Evolutionary conservation across 495 filamentous ascomycete genomes (phyloP).

Genomic region (Parathielavia hyrcaniae): DNA sequence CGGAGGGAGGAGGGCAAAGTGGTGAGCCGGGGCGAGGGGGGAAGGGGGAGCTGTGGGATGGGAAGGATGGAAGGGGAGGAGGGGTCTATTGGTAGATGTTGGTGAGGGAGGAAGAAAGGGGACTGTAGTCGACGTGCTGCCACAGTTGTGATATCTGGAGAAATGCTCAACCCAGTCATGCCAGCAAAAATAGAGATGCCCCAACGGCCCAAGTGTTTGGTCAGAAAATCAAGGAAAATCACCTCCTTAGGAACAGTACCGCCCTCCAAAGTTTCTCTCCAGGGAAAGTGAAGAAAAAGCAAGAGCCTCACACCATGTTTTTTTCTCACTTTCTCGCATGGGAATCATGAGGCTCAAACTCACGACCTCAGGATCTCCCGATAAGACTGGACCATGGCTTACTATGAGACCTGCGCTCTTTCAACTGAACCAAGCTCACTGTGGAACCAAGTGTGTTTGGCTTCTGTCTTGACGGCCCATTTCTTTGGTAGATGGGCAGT

Average conservation of each 20-base stretch:
- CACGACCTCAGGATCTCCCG: slow-evolving; percentile 24
- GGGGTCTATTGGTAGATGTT: slow-evolving; percentile 39
- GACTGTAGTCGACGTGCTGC: neutral
- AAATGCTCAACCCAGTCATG: neutral
- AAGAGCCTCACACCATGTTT: neutral
- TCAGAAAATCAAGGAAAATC: neutral
- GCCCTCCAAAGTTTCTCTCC: neutral
- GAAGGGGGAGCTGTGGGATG: slow-evolving; percentile 36
- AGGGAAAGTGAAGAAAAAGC: neutral
- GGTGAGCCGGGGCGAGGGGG: slow-evolving; percentile 18
- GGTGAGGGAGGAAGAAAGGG: neutral
- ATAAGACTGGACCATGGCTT: slow-evolving; percentile 16
- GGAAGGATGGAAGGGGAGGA: slow-evolving; percentile 39
- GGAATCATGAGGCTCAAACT: slow-evolving; percentile 24
- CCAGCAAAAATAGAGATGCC: neutral
- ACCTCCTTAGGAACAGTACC: too few species aligned
- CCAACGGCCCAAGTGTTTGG: too few species aligned
- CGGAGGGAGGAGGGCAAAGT: slow-evolving; percentile 21
- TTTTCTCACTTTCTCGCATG: neutral
- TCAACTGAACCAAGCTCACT: slow-evolving; percentile 24
- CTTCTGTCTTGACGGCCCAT: neutral
- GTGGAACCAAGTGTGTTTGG: neutral
- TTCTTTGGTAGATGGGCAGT: neutral
- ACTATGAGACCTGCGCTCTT: slow-evolving; percentile 25
- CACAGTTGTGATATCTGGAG: too few species aligned